Percentiles rank a stretch among this genome's conserved stretches.
These are phyloP conservation scores for Yamadazyma endophytica DNA, from an alignment of 805 yeast species.

Conservation along the genomic window DNA sequence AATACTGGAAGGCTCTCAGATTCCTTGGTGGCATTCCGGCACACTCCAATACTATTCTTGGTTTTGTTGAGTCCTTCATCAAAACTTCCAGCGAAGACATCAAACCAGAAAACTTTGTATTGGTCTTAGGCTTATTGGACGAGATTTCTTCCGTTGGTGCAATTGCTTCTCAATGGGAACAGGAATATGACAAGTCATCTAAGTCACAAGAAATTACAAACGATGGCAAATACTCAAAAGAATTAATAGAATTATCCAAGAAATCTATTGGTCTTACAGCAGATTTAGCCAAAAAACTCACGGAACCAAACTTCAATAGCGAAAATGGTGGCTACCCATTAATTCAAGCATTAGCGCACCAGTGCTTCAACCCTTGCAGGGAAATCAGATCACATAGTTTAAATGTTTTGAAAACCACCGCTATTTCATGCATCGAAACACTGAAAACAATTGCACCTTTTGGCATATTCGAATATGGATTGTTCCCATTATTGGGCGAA, in stretches of 20 bases:
- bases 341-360: slow-evolving; percentile 81
- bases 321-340: slow-evolving; percentile 50
- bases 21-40: slow-evolving; percentile 42
- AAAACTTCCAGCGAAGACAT: slow-evolving; percentile 31
- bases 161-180: slow-evolving; percentile 72
- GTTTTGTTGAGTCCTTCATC: slow-evolving; percentile 42
- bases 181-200: slow-evolving; percentile 43
- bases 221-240: slow-evolving; percentile 45
- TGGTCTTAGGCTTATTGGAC: slow-evolving; percentile 66
- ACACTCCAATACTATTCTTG: slow-evolving; percentile 41
- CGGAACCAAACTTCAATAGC: slow-evolving; percentile 25
- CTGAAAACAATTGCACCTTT: slow-evolving; percentile 39
- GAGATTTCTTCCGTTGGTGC: slow-evolving; percentile 82
- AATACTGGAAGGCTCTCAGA: slow-evolving; percentile 54
- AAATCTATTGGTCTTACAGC: slow-evolving; percentile 61
- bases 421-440: slow-evolving; percentile 38
- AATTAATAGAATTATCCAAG: slow-evolving; percentile 54
- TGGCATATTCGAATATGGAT: slow-evolving; percentile 65
- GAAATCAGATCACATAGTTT: slow-evolving; percentile 69
- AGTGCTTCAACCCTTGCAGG: slow-evolving; percentile 83
- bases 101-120: slow-evolving; percentile 52
- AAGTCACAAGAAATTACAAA: slow-evolving; percentile 27
- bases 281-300: slow-evolving; percentile 38
- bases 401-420: slow-evolving; percentile 49
- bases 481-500: slow-evolving; percentile 69